Evolutionary conservation across 805 yeast species (phyloP).

Genomic region (Wickerhamomyces queroliae): DNA sequence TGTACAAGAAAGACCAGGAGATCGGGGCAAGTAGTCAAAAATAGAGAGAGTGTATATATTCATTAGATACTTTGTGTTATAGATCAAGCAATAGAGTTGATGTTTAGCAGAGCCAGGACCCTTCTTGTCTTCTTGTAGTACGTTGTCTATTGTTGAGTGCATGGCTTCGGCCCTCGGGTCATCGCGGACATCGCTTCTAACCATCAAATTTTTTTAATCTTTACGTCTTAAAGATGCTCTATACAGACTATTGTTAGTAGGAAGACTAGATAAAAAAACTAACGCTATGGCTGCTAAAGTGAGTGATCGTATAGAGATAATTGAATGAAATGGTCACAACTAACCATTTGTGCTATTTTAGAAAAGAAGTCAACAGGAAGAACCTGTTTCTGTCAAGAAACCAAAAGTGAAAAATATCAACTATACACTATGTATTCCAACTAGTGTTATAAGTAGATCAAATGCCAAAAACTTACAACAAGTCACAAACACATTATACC

Average conservation of each 20-base stretch:
- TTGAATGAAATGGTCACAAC: no score
- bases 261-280: neutral
- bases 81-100: no score
- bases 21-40: neutral
- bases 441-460: constrained; percentile 47
- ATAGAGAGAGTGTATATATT: no score
- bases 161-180: neutral
- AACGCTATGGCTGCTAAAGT: constrained; percentile 4
- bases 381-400: constrained; percentile 1
- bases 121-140: no score
- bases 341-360: neutral
- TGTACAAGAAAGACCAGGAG: neutral
- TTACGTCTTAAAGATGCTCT: no score
- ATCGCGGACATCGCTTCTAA: neutral
- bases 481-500: constrained; percentile 67
- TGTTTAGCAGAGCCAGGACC: no score
- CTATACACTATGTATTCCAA: constrained; percentile 68
- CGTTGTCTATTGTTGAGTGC: neutral
- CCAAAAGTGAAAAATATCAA: constrained; percentile 16
- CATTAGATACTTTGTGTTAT: no score
- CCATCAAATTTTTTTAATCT: constrained; percentile 1
- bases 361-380: constrained; percentile 1
- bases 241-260: no score
- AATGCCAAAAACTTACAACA: constrained; percentile 67
- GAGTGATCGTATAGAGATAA: neutral